These are phyloP conservation scores for Ophiostoma quercus DNA, from an alignment of 2,329 filamentous ascomycete species.

Conservation along the genomic window DNA sequence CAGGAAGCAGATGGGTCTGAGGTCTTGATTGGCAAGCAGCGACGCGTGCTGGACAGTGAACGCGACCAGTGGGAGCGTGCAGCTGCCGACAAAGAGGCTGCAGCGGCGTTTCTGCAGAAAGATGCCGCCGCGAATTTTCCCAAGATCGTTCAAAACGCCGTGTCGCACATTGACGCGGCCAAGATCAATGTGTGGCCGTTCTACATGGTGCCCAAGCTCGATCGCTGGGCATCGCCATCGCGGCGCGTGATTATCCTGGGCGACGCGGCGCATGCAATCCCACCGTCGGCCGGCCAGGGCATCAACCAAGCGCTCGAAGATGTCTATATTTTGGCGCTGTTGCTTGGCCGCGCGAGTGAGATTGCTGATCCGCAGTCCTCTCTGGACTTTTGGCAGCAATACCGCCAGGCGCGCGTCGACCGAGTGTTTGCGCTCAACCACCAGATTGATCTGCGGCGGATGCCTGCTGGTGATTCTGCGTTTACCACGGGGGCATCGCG, in stretches of 20 bases:
- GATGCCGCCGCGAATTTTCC: not conserved
- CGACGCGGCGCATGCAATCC: constrained; percentile 46
- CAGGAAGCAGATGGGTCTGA: not conserved
- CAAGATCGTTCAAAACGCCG: not conserved
- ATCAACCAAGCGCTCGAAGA: constrained; percentile 30
- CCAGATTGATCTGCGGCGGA: constrained; percentile 23
- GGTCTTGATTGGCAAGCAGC: not conserved
- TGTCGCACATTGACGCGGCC: constrained; percentile 29
- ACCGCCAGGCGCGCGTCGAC: constrained; percentile 30
- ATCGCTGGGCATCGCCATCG: constrained; percentile 39
- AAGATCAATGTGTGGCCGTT: constrained; percentile 47
- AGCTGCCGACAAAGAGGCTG: not conserved
- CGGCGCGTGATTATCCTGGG: constrained; percentile 43
- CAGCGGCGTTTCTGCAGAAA: not conserved
- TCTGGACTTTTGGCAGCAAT: constrained; percentile 30
- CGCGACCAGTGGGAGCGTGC: not conserved
- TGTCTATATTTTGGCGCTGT: constrained; percentile 26
- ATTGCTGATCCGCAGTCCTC: constrained; percentile 24
- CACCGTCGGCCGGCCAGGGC: constrained; percentile 42
- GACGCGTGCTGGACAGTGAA: not conserved
- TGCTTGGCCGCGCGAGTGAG: constrained; percentile 21
- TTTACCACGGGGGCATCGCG: not conserved
- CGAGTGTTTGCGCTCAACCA: constrained; percentile 26
- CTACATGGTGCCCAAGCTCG: constrained; percentile 44
- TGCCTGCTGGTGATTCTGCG: constrained; percentile 10